Evolutionary conservation across 1,284 basidiomycete species (phyloP), one percentile per base, ranked within the genome.

Genomic region (Ustilago lituana): DNA sequence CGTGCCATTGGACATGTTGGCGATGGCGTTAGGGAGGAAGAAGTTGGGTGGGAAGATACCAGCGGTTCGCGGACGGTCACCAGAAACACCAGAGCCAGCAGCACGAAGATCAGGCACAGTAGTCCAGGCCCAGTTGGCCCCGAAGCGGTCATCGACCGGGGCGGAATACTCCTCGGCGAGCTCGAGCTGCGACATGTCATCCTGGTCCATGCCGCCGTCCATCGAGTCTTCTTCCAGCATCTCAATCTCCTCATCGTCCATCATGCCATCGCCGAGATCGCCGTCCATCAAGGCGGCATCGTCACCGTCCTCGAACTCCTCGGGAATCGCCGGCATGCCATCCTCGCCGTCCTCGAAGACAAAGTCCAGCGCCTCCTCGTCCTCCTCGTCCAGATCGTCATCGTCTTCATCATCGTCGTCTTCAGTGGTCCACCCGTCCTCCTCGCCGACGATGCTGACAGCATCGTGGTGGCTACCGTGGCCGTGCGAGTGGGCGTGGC

Each of bases 361-460:
- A 47, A 73, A 66, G 61, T 72, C 85, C 4, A 51, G 82, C 77
- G 44, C 91, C 29, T 88, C 87, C 80, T 89, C 86, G 58, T 90
- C 76, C 7, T 80, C 82, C 50, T 80, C 74, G 40, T 87, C 67
- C 24, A 71, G 62, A 20, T 70, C 55, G 11, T 51, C 61, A 20
- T 53, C 69, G 9, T 65, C 63, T 2, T 68, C 73, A 19, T 62
- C 58, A 8, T 66, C 61, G 32, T 61, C 65, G 33, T 74, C 75
- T 29, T 72, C 74, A 32, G 78, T 78, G 49, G 75, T 65, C 62
- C 67, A 58, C 36, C 79, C 83, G 29, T 82, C 81, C 20, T 69
- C 66, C 24, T 83, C 85, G 17, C 83, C 86, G n/a, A 86, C 86
- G 29, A 73, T 60, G 57, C 51, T 67, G 51, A 61, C 41, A 44